These are phyloP conservation scores for Raphanus sativus DNA, from an alignment of 345 rosid species.

Conservation along the genomic window DNA sequence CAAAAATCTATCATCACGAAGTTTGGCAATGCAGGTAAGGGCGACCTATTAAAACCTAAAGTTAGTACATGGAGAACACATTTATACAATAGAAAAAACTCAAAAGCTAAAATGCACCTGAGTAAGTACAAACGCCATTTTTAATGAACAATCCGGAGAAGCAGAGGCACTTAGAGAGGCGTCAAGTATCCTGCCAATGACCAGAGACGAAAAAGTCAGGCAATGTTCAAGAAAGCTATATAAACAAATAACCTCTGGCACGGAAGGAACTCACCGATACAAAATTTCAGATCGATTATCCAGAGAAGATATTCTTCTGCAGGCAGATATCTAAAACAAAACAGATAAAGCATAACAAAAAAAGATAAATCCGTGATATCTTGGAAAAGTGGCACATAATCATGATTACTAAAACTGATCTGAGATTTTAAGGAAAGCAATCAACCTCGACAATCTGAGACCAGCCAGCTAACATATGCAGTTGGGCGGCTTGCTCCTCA, in stretches of 20 bases:
- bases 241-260: constrained; percentile 8
- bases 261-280: constrained; percentile 60
- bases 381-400: neutral
- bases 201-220: constrained; percentile 34
- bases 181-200: constrained; percentile 79
- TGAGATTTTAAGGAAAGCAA: constrained; percentile 17
- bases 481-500: constrained; percentile 98
- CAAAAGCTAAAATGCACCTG: constrained; percentile 53
- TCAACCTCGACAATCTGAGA: constrained; percentile 88
- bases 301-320: constrained; percentile 69
- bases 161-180: constrained; percentile 85
- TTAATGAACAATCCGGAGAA: constrained; percentile 90
- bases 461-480: constrained; percentile 97
- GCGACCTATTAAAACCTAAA: constrained; percentile 62
- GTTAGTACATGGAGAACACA: constrained; percentile 10
- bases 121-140: constrained; percentile 80
- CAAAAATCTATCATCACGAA: constrained; percentile 82
- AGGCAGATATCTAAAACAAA: constrained; percentile 64
- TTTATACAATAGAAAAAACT: neutral
- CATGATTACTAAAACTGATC: constrained; percentile 13
- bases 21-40: constrained; percentile 95
- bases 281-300: constrained; percentile 77
- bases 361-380: constrained; percentile 1
- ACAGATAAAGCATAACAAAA: constrained; percentile 16
- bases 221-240: constrained; percentile 18